These are phyloP conservation scores for Pleurotus citrinopileatus DNA, from an alignment of 768 basidiomycete species.

Conservation along the genomic window DNA sequence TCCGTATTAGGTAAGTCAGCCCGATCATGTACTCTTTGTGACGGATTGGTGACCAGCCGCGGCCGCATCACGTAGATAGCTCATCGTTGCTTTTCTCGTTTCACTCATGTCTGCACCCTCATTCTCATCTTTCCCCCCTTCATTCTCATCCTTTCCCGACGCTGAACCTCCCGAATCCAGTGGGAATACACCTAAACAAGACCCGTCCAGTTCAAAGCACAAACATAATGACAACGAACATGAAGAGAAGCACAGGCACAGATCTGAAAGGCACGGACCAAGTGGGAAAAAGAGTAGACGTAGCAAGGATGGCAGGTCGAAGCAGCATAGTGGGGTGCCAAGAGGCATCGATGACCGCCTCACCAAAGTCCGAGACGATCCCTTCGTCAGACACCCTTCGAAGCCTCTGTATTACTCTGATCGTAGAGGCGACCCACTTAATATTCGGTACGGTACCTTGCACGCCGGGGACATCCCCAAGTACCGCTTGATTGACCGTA, in stretches of 20 bases:
- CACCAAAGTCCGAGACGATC: slow-evolving; percentile 25
- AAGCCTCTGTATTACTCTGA: slow-evolving; percentile 57
- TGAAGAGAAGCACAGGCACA: slow-evolving; percentile 10
- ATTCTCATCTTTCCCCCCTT: slow-evolving; percentile 61
- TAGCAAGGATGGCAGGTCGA: slow-evolving; percentile 24
- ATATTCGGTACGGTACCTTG: slow-evolving; percentile 65
- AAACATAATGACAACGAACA: neutral
- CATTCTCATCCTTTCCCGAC: slow-evolving; percentile 71
- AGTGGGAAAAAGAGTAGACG: slow-evolving; percentile 19
- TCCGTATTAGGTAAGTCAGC: slow-evolving; percentile 5
- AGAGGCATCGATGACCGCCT: slow-evolving; percentile 17
- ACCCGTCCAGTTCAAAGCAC: slow-evolving; percentile 9
- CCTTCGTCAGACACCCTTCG: slow-evolving; percentile 20
- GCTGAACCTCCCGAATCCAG: slow-evolving; percentile 45
- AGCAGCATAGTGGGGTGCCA: slow-evolving; percentile 19
- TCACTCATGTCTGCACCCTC: slow-evolving; percentile 55
- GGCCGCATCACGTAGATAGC: too few relatives aligned
- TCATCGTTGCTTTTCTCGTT: too few relatives aligned
- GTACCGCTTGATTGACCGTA: slow-evolving; percentile 59
- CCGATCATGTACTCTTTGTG: neutral
- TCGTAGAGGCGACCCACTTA: slow-evolving; percentile 61
- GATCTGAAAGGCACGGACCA: slow-evolving; percentile 8
- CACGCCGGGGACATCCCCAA: slow-evolving; percentile 64
- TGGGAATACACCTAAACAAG: slow-evolving; percentile 17
- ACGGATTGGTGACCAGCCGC: too few relatives aligned